Percentiles rank a stretch among this genome's conserved stretches.
Evolutionary conservation across 192 early-diverging fungal species (phyloP).

Genomic region (Endogone sp.): DNA sequence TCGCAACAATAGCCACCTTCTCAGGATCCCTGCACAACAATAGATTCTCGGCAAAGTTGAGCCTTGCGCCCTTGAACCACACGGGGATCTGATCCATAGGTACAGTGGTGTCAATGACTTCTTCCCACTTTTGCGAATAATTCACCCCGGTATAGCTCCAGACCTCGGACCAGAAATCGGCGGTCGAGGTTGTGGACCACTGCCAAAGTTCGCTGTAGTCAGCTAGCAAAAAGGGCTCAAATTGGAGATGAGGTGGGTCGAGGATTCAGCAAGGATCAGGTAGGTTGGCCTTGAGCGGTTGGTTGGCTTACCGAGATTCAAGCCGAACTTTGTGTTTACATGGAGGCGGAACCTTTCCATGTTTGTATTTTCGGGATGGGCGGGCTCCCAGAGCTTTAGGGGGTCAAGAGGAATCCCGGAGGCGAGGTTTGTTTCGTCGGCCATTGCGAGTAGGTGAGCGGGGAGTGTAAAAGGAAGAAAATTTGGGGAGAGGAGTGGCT

Average conservation of each 20-base stretch:
- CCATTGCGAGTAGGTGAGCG: background rate
- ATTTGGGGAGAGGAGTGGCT: background rate
- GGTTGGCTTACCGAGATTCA: constrained; percentile 50
- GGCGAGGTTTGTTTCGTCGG: background rate
- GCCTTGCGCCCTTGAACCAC: constrained; percentile 81
- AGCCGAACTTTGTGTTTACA: constrained; percentile 64
- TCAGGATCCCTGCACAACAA: constrained; percentile 47
- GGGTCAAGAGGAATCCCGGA: constrained; percentile 14
- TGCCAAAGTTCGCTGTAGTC: constrained; percentile 75
- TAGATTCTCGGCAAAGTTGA: constrained; percentile 95
- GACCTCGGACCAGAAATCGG: constrained; percentile 83
- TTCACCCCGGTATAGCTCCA: constrained; percentile 74
- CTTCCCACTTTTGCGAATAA: constrained; percentile 26
- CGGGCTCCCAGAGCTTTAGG: constrained; percentile 60
- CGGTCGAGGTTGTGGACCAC: constrained; percentile 77
- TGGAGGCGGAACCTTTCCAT: constrained; percentile 71
- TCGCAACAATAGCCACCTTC: constrained; percentile 52
- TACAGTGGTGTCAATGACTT: constrained; percentile 64
- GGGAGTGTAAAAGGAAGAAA: background rate
- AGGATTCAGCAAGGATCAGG: background rate
- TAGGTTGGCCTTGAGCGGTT: background rate
- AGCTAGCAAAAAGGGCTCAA: constrained; percentile 15
- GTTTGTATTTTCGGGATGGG: constrained; percentile 44
- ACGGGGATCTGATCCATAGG: constrained; percentile 85
- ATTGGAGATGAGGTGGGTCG: background rate